phyloP scores from a whole-genome alignment of 176 grass and related monocot genomes.

The Oryza glumipatula region DNA sequence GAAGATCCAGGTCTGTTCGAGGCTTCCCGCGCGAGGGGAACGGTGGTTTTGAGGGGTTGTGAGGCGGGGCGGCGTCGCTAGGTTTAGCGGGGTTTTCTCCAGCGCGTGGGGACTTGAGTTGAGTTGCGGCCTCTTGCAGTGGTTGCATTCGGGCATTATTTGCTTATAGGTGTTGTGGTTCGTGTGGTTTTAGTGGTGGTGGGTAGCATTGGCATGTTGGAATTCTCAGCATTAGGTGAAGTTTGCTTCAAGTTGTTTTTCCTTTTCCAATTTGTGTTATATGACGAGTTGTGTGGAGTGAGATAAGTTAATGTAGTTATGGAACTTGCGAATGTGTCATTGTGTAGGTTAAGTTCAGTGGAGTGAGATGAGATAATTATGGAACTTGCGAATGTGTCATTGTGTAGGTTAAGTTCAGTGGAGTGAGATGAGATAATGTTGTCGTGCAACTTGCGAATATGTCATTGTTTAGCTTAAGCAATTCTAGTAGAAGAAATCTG shows the following conservation, averaged over 20 bases:
- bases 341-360: not conserved
- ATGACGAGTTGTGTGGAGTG: not conserved
- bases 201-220: not conserved
- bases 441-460: not conserved
- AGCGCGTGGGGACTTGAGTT: not conserved
- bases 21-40: not conserved
- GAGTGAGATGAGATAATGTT: not conserved
- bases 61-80: not conserved
- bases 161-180: not conserved
- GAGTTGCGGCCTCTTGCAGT: slow-evolving; percentile 6
- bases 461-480: too few relatives aligned
- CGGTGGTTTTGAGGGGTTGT: not conserved
- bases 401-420: not conserved
- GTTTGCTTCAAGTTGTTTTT: not conserved
- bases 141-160: too few relatives aligned
- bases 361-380: not conserved
- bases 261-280: not conserved
- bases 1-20: slow-evolving; percentile 85
- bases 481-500: too few relatives aligned
- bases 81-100: slow-evolving; percentile 12
- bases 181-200: not conserved
- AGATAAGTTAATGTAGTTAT: not conserved
- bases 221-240: not conserved
- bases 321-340: not conserved
- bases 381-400: not conserved